Evolutionary conservation across 805 yeast species (phyloP), one percentile per base, ranked within the genome.

Genomic region (Saccharomycopsis synnaedendra): DNA sequence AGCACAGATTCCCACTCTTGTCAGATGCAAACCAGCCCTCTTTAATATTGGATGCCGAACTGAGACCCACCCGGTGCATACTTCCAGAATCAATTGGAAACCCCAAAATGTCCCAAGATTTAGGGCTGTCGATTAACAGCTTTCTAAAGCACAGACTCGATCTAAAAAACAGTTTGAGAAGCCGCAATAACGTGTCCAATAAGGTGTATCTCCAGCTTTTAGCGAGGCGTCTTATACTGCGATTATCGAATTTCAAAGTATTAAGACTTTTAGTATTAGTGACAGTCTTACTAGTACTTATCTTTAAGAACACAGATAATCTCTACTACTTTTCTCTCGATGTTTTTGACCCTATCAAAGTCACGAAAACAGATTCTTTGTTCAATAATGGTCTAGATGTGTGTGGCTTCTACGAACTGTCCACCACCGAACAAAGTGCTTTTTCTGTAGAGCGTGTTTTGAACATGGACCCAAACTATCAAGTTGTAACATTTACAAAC

Each of bases 401-500:
- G n/a, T 49, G 52, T 46, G 11, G 5, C 37, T 41, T 10, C 9
- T 4, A 4, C 9, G 32, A 33, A 29, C 5, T 45, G 8, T 19
- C 30, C 5, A 11, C 35, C 19, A n/a, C 41, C 7, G 40, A 41
- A 32, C 42, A 40, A 8, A 10, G 44, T 5, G 27, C 39, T 5
- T n/a, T 31, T 10, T 30, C 29, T 5, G 27, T 37, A 19, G 44
- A 8, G 30, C 31, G 19, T 5, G 39, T 31, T 19, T 8, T 9
- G 10, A 48, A 48, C 33, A 45, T 49, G 52, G 49, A 45, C 32
- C 52, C 52, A 28, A 29, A 29, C 10, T 46, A 41, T 28, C 41
- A 39, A 31, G 35, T 49, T 9, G 27, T 42, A 7, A 49, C 49
- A 3, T 45, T 37, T 19, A 35, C 27, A 7, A 35, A 31, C 30